Conservation (phyloP, 2,329 filamentous ascomycete species). For the Endothia cerciana region DNA sequence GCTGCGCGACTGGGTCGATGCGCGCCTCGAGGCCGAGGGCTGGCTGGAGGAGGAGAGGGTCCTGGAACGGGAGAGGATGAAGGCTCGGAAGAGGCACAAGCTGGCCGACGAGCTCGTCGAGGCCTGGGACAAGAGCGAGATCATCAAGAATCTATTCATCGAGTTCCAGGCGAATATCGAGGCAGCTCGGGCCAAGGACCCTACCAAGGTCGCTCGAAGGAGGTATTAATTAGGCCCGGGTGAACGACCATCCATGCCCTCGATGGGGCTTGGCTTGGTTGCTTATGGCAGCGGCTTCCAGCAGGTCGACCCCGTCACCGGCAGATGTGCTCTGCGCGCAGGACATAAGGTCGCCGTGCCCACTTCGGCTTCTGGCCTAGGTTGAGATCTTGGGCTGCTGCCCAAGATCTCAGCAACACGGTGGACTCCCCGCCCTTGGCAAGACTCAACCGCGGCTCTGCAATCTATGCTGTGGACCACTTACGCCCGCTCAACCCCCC, state of each 20-base stretch:
- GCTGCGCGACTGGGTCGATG: constrained; percentile 73
- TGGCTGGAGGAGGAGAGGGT: constrained; percentile 62
- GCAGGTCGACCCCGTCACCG: not conserved
- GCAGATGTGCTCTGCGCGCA: not conserved
- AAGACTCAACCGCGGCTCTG: not conserved
- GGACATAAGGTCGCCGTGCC: not conserved
- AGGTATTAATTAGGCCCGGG: constrained; percentile 8
- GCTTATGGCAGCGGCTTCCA: not conserved
- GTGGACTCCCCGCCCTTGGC: no score
- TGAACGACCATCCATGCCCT: not conserved
- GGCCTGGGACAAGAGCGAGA: constrained; percentile 61
- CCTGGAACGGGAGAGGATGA: constrained; percentile 64
- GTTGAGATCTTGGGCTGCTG: not conserved
- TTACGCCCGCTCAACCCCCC: not conserved
- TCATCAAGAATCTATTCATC: constrained; percentile 64
- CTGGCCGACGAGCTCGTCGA: constrained; percentile 68
- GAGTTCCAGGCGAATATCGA: constrained; percentile 69
- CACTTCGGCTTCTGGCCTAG: not conserved
- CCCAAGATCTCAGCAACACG: no score
- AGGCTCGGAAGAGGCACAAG: constrained; percentile 59
- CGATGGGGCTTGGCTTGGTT: not conserved
- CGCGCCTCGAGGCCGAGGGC: constrained; percentile 61
- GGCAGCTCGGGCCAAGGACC: constrained; percentile 53
- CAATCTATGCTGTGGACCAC: not conserved
- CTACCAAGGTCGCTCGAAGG: constrained; percentile 31